Evolutionary conservation across 2,329 filamentous ascomycete species (phyloP).

Genomic region (Acarospora socialis): DNA sequence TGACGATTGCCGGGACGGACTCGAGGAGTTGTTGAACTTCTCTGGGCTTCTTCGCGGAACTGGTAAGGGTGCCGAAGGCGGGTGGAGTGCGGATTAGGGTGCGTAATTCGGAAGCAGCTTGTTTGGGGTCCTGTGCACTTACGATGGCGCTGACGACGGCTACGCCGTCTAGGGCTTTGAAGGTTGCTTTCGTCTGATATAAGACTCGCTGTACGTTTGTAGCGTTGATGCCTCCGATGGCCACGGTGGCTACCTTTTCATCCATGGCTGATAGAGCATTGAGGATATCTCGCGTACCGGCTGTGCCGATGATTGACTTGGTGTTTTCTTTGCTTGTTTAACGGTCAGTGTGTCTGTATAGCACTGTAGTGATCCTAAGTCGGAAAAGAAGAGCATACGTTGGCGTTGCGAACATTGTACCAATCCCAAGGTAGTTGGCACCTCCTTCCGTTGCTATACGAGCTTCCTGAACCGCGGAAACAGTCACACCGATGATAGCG

Average conservation of each 20-base stretch:
- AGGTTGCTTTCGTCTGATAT: constrained; percentile 46
- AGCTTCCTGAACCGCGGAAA: constrained; percentile 61
- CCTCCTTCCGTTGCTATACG: constrained; percentile 55
- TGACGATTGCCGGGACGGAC: constrained; percentile 38
- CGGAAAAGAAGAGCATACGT: constrained; percentile 40
- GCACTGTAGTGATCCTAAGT: constrained; percentile 1
- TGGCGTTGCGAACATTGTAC: constrained; percentile 72
- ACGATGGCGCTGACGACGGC: constrained; percentile 86
- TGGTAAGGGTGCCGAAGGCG: constrained; percentile 16
- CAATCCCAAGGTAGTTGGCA: constrained; percentile 85
- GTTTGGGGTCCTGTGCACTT: constrained; percentile 51
- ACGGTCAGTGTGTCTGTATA: constrained; percentile 3
- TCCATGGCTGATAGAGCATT: constrained; percentile 38
- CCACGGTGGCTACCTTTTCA: constrained; percentile 42
- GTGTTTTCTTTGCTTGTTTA: constrained; percentile 58
- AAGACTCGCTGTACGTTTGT: constrained; percentile 61
- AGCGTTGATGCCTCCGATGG: constrained; percentile 77
- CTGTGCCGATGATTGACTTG: constrained; percentile 63
- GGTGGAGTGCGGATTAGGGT: constrained; percentile 35
- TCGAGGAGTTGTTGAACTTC: constrained; percentile 16
- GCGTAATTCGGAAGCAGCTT: constrained; percentile 45
- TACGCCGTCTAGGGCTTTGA: constrained; percentile 59
- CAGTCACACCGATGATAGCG: constrained; percentile 79
- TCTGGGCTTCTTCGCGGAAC: constrained; percentile 1
- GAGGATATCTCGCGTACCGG: constrained; percentile 55